Percentiles rank a stretch among this genome's conserved stretches.
Conservation (phyloP, 2,329 filamentous ascomycete species). For the Botrytis fabae region DNA sequence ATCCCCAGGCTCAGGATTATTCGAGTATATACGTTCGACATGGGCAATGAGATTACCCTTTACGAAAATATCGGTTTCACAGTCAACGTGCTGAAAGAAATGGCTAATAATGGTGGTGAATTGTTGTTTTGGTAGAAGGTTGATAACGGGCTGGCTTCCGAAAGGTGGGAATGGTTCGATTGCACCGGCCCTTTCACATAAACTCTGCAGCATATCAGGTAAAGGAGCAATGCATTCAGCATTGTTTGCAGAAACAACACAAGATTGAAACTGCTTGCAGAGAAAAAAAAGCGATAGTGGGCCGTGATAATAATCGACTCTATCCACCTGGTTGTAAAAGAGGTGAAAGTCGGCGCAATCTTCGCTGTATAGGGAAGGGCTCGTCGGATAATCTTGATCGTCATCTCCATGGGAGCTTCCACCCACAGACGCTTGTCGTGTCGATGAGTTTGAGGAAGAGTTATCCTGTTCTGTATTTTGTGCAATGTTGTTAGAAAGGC, state of each 20-base stretch:
- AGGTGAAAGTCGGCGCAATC: background rate
- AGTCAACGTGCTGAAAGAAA: slow-evolving; percentile 23
- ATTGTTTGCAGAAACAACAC: background rate
- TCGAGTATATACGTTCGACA: slow-evolving; percentile 20
- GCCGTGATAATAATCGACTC: background rate
- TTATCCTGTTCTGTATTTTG: background rate
- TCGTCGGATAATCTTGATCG: background rate
- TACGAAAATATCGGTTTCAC: slow-evolving; percentile 19
- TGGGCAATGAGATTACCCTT: slow-evolving; percentile 18
- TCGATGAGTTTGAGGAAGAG: background rate
- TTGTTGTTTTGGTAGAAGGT: slow-evolving; percentile 19
- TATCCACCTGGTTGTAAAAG: background rate
- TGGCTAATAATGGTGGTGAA: slow-evolving; percentile 7
- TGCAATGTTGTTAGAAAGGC: slow-evolving; percentile 2
- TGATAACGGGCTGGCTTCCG: slow-evolving; percentile 13
- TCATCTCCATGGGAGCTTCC: background rate
- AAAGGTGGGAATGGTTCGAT: slow-evolving; percentile 19
- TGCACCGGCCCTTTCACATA: slow-evolving; percentile 16
- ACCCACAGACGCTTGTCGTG: background rate
- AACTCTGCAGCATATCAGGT: slow-evolving; percentile 9
- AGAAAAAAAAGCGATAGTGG: background rate
- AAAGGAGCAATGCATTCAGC: background rate
- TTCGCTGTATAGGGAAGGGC: background rate
- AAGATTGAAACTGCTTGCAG: slow-evolving; percentile 2
- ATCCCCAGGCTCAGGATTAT: background rate